A percentile compares a stretch with the other conserved stretches of the same genome.
phyloP scores from a whole-genome alignment of 345 rosid species.

The Fremontodendron californicum region DNA sequence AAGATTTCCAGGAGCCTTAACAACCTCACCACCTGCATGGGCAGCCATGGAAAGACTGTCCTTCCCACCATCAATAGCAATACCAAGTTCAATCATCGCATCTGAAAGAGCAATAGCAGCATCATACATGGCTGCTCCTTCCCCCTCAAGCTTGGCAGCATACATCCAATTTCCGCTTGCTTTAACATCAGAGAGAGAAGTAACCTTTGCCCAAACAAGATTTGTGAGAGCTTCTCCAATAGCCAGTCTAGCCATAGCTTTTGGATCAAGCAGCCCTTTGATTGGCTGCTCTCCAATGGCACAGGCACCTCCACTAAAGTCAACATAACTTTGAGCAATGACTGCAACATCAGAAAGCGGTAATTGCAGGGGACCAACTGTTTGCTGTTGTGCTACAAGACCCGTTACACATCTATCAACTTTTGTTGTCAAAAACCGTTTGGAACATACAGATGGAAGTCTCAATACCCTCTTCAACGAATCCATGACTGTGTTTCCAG shows the following conservation, averaged over 20 bases:
- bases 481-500: constrained; percentile 74
- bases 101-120: constrained; percentile 78
- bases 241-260: constrained; percentile 95
- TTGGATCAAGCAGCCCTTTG: constrained; percentile 74
- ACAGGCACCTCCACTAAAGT: constrained; percentile 83
- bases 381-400: constrained; percentile 97
- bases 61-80: constrained; percentile 97
- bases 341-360: constrained; percentile 95
- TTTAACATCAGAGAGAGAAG: constrained; percentile 85
- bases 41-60: constrained; percentile 98
- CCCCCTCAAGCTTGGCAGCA: constrained; percentile 95
- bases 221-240: constrained; percentile 93
- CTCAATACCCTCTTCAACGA: constrained; percentile 79
- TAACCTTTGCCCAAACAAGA: constrained; percentile 89
- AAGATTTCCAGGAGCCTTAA: constrained; percentile 94
- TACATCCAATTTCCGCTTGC: constrained; percentile 99
- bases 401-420: constrained; percentile 96
- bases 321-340: constrained; percentile 78
- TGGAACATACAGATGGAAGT: constrained; percentile 79
- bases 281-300: constrained; percentile 93
- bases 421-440: constrained; percentile 85
- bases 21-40: constrained; percentile 71
- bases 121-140: constrained; percentile 96
- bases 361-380: constrained; percentile 91
- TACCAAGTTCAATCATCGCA: constrained; percentile 89